Base-by-base conservation (phyloP, 73 alveolate genomes). In the Loxodes magnus region DNA sequence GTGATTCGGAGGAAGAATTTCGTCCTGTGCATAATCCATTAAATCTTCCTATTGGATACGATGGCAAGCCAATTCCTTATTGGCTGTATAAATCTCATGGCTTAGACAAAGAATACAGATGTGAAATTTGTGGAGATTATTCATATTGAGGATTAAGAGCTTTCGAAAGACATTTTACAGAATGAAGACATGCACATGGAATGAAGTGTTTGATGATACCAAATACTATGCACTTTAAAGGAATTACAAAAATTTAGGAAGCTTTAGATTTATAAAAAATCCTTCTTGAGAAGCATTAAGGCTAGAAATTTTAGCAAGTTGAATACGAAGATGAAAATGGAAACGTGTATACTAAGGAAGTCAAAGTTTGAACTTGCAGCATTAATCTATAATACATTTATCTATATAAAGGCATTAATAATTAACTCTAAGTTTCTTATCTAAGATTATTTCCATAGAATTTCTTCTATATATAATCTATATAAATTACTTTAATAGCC, bases 81-180 rank as follows among this genome's bases (percentile, higher is more conserved):
- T 96, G 99, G 99, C 82, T 94, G 61, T 96, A 94, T 75, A 96
- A 96, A 69, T 91, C 94, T 26, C 98, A 96, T 51, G 98, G 98
- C 0, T 75, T 90, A 27, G 97, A 97, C 27, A 23, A 25, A 23
- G 99, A 95, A 70, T 95, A 87, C 74, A 93, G 88, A 78, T 95
- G 99, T 56, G 99, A 95, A 72, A 95, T 95, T 29, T 95, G 99
- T 78, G 99, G 99, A n/a, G 96, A 96, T 38, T 95, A 96, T 27
- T 79, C 97, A 35, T 96, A 94, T 69, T 88, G 98, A 98, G 99
- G 98, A 4, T 71, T 96, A 51, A 53, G 97, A 46, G 94, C 97
- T 39, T 88, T 83, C 58, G 99, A 94, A 66, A 79, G 88, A 67
- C 99, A 94, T 71, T 94, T 94, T 71, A 89, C 79, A 61, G 98